Evolutionary conservation across 768 basidiomycete genomes (phyloP).

Genomic region (Boletus huronensis): DNA sequence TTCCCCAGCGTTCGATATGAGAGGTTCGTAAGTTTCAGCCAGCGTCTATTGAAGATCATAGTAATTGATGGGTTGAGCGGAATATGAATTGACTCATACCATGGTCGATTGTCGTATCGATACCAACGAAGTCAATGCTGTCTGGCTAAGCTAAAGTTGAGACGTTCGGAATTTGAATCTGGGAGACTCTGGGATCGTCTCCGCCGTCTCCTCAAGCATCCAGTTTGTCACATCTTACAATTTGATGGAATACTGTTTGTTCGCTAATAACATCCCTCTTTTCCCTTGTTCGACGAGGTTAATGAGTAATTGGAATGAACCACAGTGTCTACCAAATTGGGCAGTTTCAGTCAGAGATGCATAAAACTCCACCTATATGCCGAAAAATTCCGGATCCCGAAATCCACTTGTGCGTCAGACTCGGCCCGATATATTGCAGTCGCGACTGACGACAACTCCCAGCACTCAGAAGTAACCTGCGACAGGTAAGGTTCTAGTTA

Average conservation of each 20-base stretch:
- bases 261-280: not conserved
- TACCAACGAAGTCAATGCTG: not conserved
- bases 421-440: not conserved
- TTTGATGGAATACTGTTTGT: not conserved
- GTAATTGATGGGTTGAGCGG: not conserved
- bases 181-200: not conserved
- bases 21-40: slow-evolving; percentile 14
- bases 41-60: slow-evolving; percentile 1
- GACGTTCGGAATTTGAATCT: not conserved
- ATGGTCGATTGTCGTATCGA: not conserved
- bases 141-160: not conserved
- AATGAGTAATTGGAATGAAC: not conserved
- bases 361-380: not conserved
- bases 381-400: not conserved
- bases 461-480: no score
- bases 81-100: slow-evolving; percentile 7
- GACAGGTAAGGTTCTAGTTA: no score
- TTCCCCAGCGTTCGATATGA: slow-evolving; percentile 7
- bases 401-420: not conserved
- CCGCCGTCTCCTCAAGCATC: not conserved
- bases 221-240: not conserved
- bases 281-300: not conserved
- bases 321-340: not conserved
- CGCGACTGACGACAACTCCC: not conserved
- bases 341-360: not conserved